Base-by-base conservation (phyloP, 2,329 filamentous ascomycete species). In the Orbilia javanica region DNA sequence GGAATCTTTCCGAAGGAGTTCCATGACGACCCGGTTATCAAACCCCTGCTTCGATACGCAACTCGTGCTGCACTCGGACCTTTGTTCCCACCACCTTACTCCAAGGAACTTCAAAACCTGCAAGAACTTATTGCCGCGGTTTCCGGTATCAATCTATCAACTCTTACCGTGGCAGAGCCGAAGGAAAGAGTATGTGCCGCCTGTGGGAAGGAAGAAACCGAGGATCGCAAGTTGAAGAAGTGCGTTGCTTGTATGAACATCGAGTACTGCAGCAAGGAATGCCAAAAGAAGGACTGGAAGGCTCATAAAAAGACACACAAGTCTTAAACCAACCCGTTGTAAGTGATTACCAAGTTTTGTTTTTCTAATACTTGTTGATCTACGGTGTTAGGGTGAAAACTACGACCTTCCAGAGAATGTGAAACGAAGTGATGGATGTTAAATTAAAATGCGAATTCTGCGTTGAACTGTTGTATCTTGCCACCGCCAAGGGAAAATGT, bases 201-300 rank as follows among this genome's bases (percentile, higher is more conserved):
- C 15, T 70, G 67, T 13, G 20, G 27, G 18, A 70, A 69, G 13
- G 36, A n/a, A 31, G 65, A 22, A 25, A 8, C 4, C 5, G 25
- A 10, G 1, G 31, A 57, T 1, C 7, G 2, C 2, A 29, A 44
- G 25, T 7, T 69, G 15, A 42, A 25, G 55, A 63, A 46, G 8
- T 71, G 67, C 25, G 7, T 13, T 18, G 34, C 22, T 4, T 73
- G 69, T n/a, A 55, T 27, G 27, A 39, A 29, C 5, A 36, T 34
- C 18, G 52, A 57, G 13, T 73, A 73, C 36, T 73, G 60, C 39
- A 52, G 60, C 36, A 65, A 60, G n/a, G 60, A 65, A 10, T 73
- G 69, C 27, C 69, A 73, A 25, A 66, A 48, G 25, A 20, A 36
- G 10, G 69, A 73, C 36, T 66, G 69, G 69, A 73, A 73, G 36